phyloP scores from a whole-genome alignment of 352 stramenopile genomes.

The Pythium pyrilobum region DNA sequence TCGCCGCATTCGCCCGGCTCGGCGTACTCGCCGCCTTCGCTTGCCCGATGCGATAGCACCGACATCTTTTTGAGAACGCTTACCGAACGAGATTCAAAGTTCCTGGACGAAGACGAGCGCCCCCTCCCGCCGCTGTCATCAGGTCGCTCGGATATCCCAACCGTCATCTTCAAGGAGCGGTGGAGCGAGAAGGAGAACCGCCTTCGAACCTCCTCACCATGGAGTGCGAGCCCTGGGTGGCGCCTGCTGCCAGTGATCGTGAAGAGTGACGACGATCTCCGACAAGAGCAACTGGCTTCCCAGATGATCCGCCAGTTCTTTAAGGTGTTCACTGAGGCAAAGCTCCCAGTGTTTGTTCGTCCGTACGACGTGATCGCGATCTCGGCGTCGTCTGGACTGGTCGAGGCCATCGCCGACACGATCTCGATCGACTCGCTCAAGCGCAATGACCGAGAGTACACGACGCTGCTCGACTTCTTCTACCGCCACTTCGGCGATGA shows the following conservation, averaged over 20 bases:
- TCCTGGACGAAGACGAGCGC: conserved; percentile 48
- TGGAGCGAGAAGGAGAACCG: conserved; percentile 94
- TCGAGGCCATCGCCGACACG: conserved; percentile 96
- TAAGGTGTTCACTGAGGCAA: conserved; percentile 92
- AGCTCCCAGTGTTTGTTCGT: conserved; percentile 93
- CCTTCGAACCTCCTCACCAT: conserved; percentile 82
- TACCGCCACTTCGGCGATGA: conserved; percentile 87
- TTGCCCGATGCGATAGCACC: conserved; percentile 71
- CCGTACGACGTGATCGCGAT: conserved; percentile 97
- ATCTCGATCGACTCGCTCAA: conserved; percentile 98
- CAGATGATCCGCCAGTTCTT: conserved; percentile 95
- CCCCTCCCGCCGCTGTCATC: conserved; percentile 17
- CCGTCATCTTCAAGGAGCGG: conserved; percentile 92
- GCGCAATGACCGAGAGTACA: conserved; percentile 92
- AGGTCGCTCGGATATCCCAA: conserved; percentile 34
- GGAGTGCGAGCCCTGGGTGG: conserved; percentile 82
- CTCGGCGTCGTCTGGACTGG: conserved; percentile 89
- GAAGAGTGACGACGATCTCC: conserved; percentile 97
- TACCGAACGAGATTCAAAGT: conserved; percentile 67
- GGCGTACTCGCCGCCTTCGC: conserved; percentile 43
- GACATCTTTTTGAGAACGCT: conserved; percentile 66
- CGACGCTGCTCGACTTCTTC: conserved; percentile 93
- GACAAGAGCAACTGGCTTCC: conserved; percentile 96
- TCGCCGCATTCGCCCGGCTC: conserved; percentile 58
- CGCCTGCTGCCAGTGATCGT: conserved; percentile 94